Conservation (phyloP, 306 rosid species). For the Dalbergia cochinchinensis region DNA sequence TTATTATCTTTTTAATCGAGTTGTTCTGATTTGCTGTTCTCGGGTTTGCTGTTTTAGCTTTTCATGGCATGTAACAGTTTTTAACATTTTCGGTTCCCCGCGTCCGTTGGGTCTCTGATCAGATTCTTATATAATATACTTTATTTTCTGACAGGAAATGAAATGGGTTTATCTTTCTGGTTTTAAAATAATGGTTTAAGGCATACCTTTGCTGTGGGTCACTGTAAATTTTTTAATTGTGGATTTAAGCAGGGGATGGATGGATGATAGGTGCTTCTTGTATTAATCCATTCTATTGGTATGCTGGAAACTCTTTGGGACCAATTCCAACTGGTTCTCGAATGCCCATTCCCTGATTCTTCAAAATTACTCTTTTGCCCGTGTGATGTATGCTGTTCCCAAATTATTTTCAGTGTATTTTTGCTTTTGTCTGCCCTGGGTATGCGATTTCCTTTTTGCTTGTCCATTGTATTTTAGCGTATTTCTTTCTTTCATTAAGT, state of each 20-base stretch:
- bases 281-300: conserved; percentile 11
- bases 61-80: neutral
- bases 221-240: conserved; percentile 16
- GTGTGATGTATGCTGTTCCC: conserved; percentile 23
- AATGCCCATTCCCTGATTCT: conserved; percentile 32
- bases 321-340: conserved; percentile 7
- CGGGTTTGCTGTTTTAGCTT: conserved; percentile 8
- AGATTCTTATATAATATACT: neutral
- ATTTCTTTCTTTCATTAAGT: conserved; percentile 11
- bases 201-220: neutral
- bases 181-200: conserved; percentile 29
- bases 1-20: neutral
- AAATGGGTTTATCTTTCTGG: neutral
- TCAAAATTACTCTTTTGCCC: conserved; percentile 57
- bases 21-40: conserved; percentile 31
- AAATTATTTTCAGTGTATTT: neutral
- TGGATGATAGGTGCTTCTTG: conserved; percentile 12
- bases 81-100: conserved; percentile 1
- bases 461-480: neutral
- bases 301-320: conserved; percentile 29
- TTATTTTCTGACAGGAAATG: conserved; percentile 20
- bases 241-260: neutral
- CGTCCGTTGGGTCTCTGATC: neutral
- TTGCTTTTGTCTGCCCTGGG: conserved; percentile 42
- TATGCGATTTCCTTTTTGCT: conserved; percentile 25